These are phyloP conservation scores for Mycena belliarum DNA, from an alignment of 768 basidiomycete species.

Conservation along the genomic window DNA sequence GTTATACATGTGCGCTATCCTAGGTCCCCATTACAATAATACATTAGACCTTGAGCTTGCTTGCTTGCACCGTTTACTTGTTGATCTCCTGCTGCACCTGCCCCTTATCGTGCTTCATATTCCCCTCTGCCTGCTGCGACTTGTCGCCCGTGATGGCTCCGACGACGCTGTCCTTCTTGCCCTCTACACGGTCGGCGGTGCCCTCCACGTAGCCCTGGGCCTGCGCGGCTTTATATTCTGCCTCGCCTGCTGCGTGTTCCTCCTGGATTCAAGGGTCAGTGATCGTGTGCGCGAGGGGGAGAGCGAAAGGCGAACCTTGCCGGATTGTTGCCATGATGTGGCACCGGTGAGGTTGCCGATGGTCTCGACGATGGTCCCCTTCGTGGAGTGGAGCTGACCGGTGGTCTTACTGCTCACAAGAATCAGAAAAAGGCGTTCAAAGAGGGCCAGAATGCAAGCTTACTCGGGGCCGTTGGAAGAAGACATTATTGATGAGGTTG, in stretches of 20 bases:
- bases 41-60: not conserved
- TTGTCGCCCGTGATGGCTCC: conserved; percentile 42
- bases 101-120: conserved; percentile 50
- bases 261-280: conserved; percentile 12
- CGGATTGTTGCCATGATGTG: conserved; percentile 33
- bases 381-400: conserved; percentile 17
- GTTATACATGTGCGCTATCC: no score
- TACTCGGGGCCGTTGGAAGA: conserved; percentile 8
- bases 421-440: no score
- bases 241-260: conserved; percentile 42
- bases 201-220: conserved; percentile 41
- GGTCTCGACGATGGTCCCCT: conserved; percentile 18
- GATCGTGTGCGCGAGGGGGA: not conserved
- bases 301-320: conserved; percentile 22
- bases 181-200: conserved; percentile 34
- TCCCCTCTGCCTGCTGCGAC: conserved; percentile 41
- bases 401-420: conserved; percentile 12
- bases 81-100: conserved; percentile 42
- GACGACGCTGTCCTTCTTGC: conserved; percentile 36
- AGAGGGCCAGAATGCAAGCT: not conserved
- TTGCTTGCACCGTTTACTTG: not conserved
- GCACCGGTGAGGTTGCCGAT: conserved; percentile 42
- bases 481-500: no score
- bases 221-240: conserved; percentile 34
- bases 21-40: not conserved